Percentiles rank a stretch among this genome's conserved stretches.
Evolutionary conservation across 768 basidiomycete genomes (phyloP).

Genomic region (Strobilomyces dryophilus): DNA sequence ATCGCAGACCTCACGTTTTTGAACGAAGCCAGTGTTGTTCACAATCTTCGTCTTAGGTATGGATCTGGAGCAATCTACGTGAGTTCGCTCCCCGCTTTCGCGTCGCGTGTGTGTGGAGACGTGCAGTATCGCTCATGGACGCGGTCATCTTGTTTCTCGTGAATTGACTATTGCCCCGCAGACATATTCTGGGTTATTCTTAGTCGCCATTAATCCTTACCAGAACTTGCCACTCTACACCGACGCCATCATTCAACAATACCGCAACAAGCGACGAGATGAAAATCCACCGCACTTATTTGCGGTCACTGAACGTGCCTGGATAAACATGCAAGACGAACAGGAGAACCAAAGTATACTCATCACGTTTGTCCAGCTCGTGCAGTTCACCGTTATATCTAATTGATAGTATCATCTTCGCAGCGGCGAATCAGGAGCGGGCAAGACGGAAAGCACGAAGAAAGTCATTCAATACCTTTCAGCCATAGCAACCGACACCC

Average conservation of each 20-base stretch:
- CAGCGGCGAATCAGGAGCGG: conserved; percentile 97
- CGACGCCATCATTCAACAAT: conserved; percentile 82
- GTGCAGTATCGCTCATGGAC: conserved; percentile 5
- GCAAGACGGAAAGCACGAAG: conserved; percentile 98
- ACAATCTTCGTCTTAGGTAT: conserved; percentile 90
- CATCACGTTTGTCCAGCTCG: conserved; percentile 71
- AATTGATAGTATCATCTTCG: conserved; percentile 4
- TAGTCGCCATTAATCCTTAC: conserved; percentile 98
- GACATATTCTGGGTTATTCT: conserved; percentile 95
- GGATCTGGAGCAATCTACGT: conserved; percentile 92
- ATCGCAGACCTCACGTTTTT: conserved; percentile 97
- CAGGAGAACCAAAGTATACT: conserved; percentile 96
- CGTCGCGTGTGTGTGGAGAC: background rate
- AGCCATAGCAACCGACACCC: conserved; percentile 85
- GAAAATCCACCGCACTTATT: conserved; percentile 97
- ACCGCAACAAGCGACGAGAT: conserved; percentile 81
- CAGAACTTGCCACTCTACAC: conserved; percentile 89
- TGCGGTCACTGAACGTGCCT: conserved; percentile 94
- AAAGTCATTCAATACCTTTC: conserved; percentile 99
- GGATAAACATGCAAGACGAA: conserved; percentile 98
- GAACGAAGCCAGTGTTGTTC: conserved; percentile 98
- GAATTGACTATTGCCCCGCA: conserved; percentile 32
- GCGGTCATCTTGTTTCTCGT: background rate
- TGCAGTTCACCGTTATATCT: background rate
- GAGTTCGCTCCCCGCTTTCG: conserved; percentile 30